Conservation (phyloP, 805 yeast species). For the Candida ascalaphidarum region DNA sequence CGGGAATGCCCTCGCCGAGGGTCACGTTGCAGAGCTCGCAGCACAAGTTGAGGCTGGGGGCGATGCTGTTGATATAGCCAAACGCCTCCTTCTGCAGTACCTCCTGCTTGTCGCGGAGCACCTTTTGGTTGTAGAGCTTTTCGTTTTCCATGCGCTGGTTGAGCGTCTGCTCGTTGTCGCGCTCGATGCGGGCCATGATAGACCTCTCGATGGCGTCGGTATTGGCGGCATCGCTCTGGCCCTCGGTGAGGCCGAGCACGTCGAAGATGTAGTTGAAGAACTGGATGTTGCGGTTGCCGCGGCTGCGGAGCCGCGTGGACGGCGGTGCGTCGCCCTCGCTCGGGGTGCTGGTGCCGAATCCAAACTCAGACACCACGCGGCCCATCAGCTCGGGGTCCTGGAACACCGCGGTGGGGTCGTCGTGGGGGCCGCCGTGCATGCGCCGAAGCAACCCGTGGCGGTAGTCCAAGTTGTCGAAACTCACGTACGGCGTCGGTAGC, state of each 20-base stretch:
- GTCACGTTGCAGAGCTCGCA: slow-evolving; percentile 65
- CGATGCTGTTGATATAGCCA: slow-evolving; percentile 25
- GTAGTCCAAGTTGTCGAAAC: slow-evolving; percentile 1
- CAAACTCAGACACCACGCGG: no score
- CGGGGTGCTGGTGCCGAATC: no score
- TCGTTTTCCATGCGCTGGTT: slow-evolving; percentile 24
- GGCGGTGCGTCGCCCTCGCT: no score
- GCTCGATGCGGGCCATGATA: slow-evolving; percentile 31
- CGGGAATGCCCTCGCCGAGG: slow-evolving; percentile 69
- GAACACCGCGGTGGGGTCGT: background rate
- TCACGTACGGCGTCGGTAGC: background rate
- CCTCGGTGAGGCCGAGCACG: background rate
- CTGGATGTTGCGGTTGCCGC: background rate
- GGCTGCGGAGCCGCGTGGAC: no score
- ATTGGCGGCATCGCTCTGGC: background rate
- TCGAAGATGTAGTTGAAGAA: background rate
- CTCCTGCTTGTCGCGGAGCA: slow-evolving; percentile 19
- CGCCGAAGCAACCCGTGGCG: background rate
- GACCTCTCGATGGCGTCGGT: slow-evolving; percentile 15
- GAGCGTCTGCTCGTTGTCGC: slow-evolving; percentile 29
- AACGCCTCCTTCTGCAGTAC: slow-evolving; percentile 11
- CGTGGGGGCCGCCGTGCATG: background rate
- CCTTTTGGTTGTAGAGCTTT: slow-evolving; percentile 19
- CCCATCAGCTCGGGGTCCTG: no score
- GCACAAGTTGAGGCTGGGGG: slow-evolving; percentile 9